Percentiles rank a stretch among this genome's conserved stretches.
Evolutionary conservation across 495 filamentous ascomycete species (phyloP).

Genomic region (Cairneyella variabilis): DNA sequence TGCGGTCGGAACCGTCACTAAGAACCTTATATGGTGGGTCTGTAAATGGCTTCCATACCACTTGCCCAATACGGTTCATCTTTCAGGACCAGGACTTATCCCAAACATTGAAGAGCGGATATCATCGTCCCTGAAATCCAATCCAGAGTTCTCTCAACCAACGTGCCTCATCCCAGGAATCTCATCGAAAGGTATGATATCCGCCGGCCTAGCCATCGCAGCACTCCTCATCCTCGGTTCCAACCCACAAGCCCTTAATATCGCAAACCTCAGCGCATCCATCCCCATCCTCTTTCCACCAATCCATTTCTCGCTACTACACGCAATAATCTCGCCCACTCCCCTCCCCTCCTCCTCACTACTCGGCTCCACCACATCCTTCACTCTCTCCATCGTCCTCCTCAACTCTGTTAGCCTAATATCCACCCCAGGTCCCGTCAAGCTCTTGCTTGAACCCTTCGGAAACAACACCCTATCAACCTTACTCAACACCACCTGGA

Average conservation of each 20-base stretch:
- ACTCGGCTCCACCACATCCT: slow-evolving; percentile 15
- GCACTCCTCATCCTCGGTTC: slow-evolving; percentile 16
- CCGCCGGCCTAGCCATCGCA: slow-evolving; percentile 9
- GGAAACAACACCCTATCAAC: slow-evolving; percentile 55
- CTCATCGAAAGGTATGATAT: slow-evolving; percentile 25
- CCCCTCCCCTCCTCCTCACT: slow-evolving; percentile 19
- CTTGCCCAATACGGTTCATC: too few relatives aligned
- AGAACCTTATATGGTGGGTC: too few relatives aligned
- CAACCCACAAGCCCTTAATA: slow-evolving; percentile 22
- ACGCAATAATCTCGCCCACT: slow-evolving; percentile 26
- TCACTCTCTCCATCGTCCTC: slow-evolving; percentile 20
- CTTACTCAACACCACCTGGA: slow-evolving; percentile 82
- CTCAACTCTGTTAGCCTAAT: slow-evolving; percentile 13
- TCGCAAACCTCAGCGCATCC: slow-evolving; percentile 25
- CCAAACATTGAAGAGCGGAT: too few relatives aligned
- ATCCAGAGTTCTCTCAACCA: background rate
- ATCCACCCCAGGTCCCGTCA: slow-evolving; percentile 14
- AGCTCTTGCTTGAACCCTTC: slow-evolving; percentile 7
- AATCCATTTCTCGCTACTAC: slow-evolving; percentile 22
- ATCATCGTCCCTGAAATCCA: too few relatives aligned
- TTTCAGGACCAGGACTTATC: too few relatives aligned
- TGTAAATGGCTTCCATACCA: too few relatives aligned
- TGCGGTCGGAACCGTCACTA: too few relatives aligned
- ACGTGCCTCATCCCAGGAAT: slow-evolving; percentile 4
- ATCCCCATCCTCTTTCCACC: slow-evolving; percentile 25